These are phyloP conservation scores for Fusarium sp. DNA, from an alignment of 2,329 filamentous ascomycete genomes.

Conservation along the genomic window DNA sequence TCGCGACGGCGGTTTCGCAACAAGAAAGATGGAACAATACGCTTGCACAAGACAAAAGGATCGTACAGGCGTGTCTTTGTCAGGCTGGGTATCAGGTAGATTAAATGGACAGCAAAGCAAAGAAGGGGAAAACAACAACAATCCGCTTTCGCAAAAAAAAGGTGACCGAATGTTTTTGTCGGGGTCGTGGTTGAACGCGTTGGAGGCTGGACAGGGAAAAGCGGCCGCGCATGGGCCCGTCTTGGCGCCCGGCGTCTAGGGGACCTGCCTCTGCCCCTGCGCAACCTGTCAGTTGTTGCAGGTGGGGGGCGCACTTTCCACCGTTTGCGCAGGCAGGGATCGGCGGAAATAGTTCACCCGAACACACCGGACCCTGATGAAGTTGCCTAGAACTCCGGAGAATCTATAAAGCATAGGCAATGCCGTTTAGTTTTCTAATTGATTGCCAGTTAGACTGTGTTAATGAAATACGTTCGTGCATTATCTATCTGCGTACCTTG, in stretches of 20 bases:
- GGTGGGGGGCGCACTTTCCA: neutral
- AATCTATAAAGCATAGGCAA: no score
- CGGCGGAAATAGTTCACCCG: slow-evolving; percentile 23
- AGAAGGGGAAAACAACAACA: slow-evolving; percentile 34
- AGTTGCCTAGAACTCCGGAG: neutral
- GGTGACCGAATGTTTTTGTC: slow-evolving; percentile 43
- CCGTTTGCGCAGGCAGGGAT: neutral
- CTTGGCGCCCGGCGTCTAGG: slow-evolving; percentile 22
- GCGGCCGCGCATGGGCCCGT: slow-evolving; percentile 20
- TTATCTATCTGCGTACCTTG: no score
- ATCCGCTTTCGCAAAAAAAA: slow-evolving; percentile 23
- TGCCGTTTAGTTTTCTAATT: no score
- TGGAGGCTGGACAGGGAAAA: slow-evolving; percentile 15
- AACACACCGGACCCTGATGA: neutral
- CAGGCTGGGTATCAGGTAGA: slow-evolving; percentile 12
- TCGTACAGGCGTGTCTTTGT: slow-evolving; percentile 17
- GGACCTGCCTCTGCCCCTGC: neutral
- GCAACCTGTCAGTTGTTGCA: slow-evolving; percentile 2
- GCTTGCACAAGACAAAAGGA: slow-evolving; percentile 1
- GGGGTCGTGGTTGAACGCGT: slow-evolving; percentile 36
- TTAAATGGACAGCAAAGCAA: slow-evolving; percentile 23
- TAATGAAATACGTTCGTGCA: no score
- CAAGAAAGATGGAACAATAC: slow-evolving; percentile 2
- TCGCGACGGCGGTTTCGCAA: slow-evolving; percentile 25
- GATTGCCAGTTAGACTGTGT: no score